Base-by-base conservation (phyloP, 768 basidiomycete genomes). In the Lanmaoa rubissima region DNA sequence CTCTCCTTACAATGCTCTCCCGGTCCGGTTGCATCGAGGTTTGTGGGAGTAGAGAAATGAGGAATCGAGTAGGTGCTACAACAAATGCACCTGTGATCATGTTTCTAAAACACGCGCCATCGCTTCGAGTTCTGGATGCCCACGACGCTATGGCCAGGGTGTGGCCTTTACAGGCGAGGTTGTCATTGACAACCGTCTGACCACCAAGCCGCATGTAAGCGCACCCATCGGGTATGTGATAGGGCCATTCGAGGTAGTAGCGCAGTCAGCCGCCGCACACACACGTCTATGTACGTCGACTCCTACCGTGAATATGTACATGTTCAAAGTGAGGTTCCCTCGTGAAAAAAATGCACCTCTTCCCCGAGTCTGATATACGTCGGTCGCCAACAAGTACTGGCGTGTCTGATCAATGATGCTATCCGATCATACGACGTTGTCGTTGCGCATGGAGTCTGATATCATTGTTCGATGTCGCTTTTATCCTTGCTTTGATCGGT, bases 11-110 rank as follows among this genome's bases (percentile, higher is more conserved):
- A 51, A 58, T 53, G 32, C 36, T 17, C 38, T 28, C 51, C 36
- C 35, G 21, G 39, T 21, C 52, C 16, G 58, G 31, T 51, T 53
- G 28, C 61, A 53, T 49, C 54, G 48, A 61, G 61, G 55, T 40
- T 34, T 28, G 32, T 44, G 36, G n/a, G 24, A 31, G 34, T 40
- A 26, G 21, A 10, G 10, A 17, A 35, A 31, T 19, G 35, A 44
- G 35, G 42, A 17, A 32, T 40, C 13, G 31, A 50, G n/a, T 31
- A 17, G 17, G 34, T 43, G 36, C 28, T 13, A n/a, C 38, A 45
- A 45, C 31, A 53, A 26, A 11, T 39, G 41, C 5, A 47, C 4
- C 38, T 3, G 14, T 42, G 43, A 32, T 41, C 50, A 12, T 28
- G 12, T 31, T 12, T 46, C 42, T 39, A 31, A 7, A 36, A 42